These are phyloP conservation scores for Hyphodiscus sp. DNA, from an alignment of 2,329 filamentous ascomycete genomes.

Conservation along the genomic window DNA sequence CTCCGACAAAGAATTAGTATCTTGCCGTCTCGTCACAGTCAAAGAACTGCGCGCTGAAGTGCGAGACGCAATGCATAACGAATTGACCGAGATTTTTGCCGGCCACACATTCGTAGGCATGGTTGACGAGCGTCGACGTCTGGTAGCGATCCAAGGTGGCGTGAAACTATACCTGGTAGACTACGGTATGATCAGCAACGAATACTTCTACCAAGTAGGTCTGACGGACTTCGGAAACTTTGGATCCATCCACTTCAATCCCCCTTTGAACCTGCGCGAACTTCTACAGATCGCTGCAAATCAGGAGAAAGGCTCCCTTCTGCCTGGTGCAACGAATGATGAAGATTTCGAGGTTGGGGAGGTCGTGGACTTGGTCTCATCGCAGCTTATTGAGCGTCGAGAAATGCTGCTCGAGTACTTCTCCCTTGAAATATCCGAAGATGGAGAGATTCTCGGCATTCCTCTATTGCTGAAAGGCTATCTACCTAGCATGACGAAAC, in stretches of 20 bases:
- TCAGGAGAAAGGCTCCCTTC: slow-evolving; percentile 51
- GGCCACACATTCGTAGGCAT: slow-evolving; percentile 90
- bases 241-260: slow-evolving; percentile 72
- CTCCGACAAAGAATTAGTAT: slow-evolving; percentile 60
- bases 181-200: slow-evolving; percentile 78
- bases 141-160: slow-evolving; percentile 89
- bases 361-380: slow-evolving; percentile 58
- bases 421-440: slow-evolving; percentile 70
- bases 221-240: slow-evolving; percentile 96
- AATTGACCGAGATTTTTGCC: slow-evolving; percentile 79
- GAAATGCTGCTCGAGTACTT: slow-evolving; percentile 95
- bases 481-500: slow-evolving; percentile 74
- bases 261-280: slow-evolving; percentile 63
- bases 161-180: slow-evolving; percentile 90
- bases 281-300: slow-evolving; percentile 69
- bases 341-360: slow-evolving; percentile 59
- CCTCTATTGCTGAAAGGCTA: slow-evolving; percentile 88
- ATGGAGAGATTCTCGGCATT: slow-evolving; percentile 70
- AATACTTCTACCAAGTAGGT: slow-evolving; percentile 94
- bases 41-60: slow-evolving; percentile 78
- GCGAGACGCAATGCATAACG: slow-evolving; percentile 73
- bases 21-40: slow-evolving; percentile 74
- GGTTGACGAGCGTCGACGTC: slow-evolving; percentile 77
- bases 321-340: slow-evolving; percentile 24
- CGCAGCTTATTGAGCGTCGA: slow-evolving; percentile 65